phyloP scores from a whole-genome alignment of 2,329 filamentous ascomycete genomes.

The Fusarium illudens region DNA sequence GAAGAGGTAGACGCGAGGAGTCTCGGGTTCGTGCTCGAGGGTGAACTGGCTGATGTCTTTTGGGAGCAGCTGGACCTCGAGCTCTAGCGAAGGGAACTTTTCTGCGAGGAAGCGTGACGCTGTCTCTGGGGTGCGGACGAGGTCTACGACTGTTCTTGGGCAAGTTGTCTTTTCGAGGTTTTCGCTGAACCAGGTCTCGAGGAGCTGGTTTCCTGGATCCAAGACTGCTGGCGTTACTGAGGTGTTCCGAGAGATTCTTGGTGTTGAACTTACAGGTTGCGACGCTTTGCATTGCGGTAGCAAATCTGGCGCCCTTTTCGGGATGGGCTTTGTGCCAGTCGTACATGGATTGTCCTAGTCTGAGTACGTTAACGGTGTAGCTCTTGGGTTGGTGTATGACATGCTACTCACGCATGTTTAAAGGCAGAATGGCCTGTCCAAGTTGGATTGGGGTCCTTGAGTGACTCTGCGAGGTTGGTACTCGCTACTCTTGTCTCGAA shows the following conservation, averaged over 20 bases:
- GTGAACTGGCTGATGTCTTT: not conserved
- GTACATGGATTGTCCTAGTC: conserved; percentile 34
- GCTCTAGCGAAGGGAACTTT: not conserved
- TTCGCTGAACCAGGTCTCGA: conserved; percentile 9
- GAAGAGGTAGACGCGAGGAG: conserved; percentile 15
- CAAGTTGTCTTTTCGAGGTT: not conserved
- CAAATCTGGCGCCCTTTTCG: conserved; percentile 53
- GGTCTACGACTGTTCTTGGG: conserved; percentile 1
- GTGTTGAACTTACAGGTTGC: conserved; percentile 41
- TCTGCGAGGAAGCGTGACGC: conserved; percentile 13
- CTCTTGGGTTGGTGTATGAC: not conserved
- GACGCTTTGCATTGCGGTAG: conserved; percentile 24
- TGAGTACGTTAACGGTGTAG: not conserved
- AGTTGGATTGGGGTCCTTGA: conserved; percentile 20
- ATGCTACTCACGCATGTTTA: conserved; percentile 32
- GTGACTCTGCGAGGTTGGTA: conserved; percentile 29
- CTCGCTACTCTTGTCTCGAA: conserved; percentile 32
- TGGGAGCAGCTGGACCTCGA: conserved; percentile 5
- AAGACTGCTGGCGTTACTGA: conserved; percentile 4
- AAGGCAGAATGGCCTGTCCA: conserved; percentile 35
- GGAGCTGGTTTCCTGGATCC: conserved; percentile 22
- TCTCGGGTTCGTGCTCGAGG: not conserved
- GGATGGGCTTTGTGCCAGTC: conserved; percentile 32
- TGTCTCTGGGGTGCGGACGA: conserved; percentile 8
- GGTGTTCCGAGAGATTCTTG: not conserved